Conservation (phyloP, 169 alveolate species). For the Cryptosporidium ubiquitum region DNA sequence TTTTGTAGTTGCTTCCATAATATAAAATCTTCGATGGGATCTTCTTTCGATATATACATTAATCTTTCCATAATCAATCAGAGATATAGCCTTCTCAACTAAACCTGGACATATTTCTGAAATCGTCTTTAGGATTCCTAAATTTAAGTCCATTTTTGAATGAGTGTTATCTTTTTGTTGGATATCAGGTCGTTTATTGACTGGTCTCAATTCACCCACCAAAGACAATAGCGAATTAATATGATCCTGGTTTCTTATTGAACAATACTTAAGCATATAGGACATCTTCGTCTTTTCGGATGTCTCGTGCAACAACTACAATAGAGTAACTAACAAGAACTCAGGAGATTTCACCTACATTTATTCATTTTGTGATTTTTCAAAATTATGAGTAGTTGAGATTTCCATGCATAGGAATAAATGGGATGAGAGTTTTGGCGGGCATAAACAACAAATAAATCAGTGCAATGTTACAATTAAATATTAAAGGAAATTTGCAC, state of each 20-base stretch:
- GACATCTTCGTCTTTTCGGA: neutral
- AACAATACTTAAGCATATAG: slow-evolving; percentile 17
- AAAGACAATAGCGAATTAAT: slow-evolving; percentile 12
- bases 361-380: neutral
- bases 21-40: slow-evolving; percentile 24
- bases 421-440: neutral
- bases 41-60: slow-evolving; percentile 26
- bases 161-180: neutral
- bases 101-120: slow-evolving; percentile 65
- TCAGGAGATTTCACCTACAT: neutral
- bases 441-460: neutral
- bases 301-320: neutral
- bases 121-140: slow-evolving; percentile 7
- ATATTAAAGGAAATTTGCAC: neutral
- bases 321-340: neutral
- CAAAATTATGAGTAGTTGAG: no score
- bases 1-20: slow-evolving; percentile 22
- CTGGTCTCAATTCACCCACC: slow-evolving; percentile 14
- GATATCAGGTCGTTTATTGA: neutral
- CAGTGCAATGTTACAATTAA: neutral
- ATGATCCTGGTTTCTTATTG: slow-evolving; percentile 14
- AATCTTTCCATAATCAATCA: slow-evolving; percentile 22
- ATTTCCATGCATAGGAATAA: neutral
- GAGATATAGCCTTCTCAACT: slow-evolving; percentile 32
- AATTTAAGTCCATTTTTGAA: neutral